These are phyloP conservation scores for Neurospora sp. DNA, from an alignment of 495 filamentous ascomycete species.

Conservation along the genomic window DNA sequence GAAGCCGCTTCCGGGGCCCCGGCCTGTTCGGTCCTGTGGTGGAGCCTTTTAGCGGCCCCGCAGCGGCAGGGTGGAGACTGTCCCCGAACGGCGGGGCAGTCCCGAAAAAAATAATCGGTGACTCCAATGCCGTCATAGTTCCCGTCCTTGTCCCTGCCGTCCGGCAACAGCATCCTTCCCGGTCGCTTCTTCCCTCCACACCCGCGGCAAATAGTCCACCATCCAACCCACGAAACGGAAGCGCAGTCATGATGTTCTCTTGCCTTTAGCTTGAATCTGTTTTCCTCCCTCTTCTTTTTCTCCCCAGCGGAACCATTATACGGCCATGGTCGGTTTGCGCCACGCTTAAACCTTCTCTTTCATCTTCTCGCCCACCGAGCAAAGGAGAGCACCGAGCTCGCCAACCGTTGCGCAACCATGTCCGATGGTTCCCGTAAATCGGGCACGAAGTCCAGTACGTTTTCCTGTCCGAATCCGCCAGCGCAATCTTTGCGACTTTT, in stretches of 20 bases:
- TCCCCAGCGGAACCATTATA: background rate
- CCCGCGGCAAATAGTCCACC: background rate
- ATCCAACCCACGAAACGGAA: background rate
- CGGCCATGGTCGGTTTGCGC: background rate
- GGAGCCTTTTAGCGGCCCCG: background rate
- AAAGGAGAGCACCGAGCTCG: background rate
- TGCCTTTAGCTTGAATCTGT: background rate
- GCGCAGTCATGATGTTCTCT: background rate
- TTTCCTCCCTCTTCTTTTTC: background rate
- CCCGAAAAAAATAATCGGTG: background rate
- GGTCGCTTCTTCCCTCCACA: background rate
- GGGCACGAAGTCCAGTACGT: conserved; percentile 25
- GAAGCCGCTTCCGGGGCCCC: background rate
- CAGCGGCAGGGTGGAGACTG: background rate
- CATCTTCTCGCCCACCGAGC: background rate
- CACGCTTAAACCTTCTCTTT: background rate
- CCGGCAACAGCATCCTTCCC: background rate
- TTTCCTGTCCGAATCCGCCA: background rate
- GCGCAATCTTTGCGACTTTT: background rate
- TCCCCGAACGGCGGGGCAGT: background rate
- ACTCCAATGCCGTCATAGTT: background rate
- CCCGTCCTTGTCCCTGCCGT: background rate
- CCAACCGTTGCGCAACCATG: conserved; percentile 14
- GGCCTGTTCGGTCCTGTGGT: background rate
- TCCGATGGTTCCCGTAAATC: conserved; percentile 25